Conservation (phyloP, 176 grass and related monocot genomes). For the Calamus simplicifolius region DNA sequence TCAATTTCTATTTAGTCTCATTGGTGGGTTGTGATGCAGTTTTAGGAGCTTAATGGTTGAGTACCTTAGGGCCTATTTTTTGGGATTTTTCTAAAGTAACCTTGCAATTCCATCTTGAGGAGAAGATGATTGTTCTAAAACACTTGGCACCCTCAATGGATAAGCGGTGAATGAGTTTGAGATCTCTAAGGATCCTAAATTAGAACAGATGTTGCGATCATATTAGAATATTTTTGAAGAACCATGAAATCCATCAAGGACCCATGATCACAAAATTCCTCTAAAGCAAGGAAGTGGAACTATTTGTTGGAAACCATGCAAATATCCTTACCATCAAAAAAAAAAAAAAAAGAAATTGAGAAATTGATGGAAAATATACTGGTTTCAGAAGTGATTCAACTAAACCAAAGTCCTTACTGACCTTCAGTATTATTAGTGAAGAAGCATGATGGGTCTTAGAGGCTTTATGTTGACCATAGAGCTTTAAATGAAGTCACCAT, state of each 20-base stretch:
- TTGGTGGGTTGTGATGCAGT: background rate
- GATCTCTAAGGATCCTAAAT: too few relatives aligned
- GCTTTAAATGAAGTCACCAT: too few relatives aligned
- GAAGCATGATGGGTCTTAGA: too few relatives aligned
- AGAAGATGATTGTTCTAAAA: too few relatives aligned
- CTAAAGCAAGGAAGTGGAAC: too few relatives aligned
- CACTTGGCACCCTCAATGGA: too few relatives aligned
- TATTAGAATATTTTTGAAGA: background rate
- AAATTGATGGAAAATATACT: background rate
- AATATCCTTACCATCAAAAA: background rate
- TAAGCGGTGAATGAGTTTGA: too few relatives aligned
- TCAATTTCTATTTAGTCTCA: background rate
- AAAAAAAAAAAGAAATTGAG: background rate
- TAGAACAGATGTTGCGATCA: too few relatives aligned
- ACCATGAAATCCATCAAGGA: background rate
- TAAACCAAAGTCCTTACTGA: background rate
- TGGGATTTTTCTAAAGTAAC: background rate
- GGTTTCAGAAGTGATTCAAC: background rate
- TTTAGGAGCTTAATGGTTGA: background rate
- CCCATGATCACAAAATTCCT: background rate
- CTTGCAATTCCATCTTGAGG: background rate
- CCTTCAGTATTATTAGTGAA: background rate
- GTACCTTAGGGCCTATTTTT: background rate
- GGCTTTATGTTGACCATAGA: too few relatives aligned
- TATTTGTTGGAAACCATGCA: background rate